A percentile compares a stretch with the other conserved stretches of the same genome.
Conservation (phyloP, 306 rosid species). For the Arachis stenosperma region DNA sequence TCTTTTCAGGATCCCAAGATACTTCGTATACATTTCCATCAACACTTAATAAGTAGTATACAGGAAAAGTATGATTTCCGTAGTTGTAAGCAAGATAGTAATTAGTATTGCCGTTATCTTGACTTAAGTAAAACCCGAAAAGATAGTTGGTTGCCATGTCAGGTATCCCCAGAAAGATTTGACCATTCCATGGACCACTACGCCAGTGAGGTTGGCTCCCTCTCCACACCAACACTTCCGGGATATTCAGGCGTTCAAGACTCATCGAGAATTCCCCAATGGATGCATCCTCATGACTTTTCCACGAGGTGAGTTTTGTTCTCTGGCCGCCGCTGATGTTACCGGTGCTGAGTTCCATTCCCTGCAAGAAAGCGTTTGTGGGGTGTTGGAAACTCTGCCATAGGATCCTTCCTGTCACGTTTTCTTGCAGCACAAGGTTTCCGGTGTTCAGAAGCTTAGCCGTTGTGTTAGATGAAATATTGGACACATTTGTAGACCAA, state of each 20-base stretch:
- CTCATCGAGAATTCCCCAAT: constrained; percentile 22
- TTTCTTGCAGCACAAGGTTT: constrained; percentile 44
- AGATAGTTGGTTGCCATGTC: too few relatives aligned
- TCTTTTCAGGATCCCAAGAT: too few relatives aligned
- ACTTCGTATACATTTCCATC: too few relatives aligned
- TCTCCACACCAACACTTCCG: too few relatives aligned
- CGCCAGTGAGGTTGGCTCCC: too few relatives aligned
- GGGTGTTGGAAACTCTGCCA: constrained; percentile 55
- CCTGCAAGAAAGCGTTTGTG: constrained; percentile 23
- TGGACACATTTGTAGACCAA: constrained; percentile 48
- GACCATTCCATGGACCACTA: too few relatives aligned
- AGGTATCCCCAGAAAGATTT: too few relatives aligned
- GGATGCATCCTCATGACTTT: constrained; percentile 41
- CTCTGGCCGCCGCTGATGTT: constrained; percentile 22
- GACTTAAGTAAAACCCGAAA: too few relatives aligned
- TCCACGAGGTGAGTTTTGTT: constrained; percentile 40
- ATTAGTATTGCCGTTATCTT: too few relatives aligned
- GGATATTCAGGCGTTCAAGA: not conserved
- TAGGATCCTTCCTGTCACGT: not conserved
- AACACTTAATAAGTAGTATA: too few relatives aligned
- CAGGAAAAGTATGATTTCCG: too few relatives aligned
- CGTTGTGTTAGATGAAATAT: not conserved
- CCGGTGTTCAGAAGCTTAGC: constrained; percentile 38
- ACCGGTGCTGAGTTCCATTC: constrained; percentile 27
- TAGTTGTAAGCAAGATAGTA: too few relatives aligned